phyloP scores from a whole-genome alignment of 2,329 filamentous ascomycete species.

The Diplodia seriata region DNA sequence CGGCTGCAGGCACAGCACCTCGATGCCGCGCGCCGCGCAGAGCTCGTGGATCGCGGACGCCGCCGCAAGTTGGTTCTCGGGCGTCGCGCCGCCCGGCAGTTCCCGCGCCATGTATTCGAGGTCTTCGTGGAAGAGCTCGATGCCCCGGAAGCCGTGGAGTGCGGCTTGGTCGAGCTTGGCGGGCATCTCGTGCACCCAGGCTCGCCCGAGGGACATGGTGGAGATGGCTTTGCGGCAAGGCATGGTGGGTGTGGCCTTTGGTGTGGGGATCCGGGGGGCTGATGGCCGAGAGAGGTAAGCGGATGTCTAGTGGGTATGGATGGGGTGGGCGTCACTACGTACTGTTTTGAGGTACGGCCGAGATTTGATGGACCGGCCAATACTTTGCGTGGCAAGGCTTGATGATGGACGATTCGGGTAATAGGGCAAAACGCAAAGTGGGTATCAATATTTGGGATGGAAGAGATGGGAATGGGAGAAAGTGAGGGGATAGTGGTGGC shows the following conservation, averaged over 20 bases:
- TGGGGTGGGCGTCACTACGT: neutral
- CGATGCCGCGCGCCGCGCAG: slow-evolving; percentile 62
- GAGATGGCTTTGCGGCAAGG: slow-evolving; percentile 71
- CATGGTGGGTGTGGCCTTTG: slow-evolving; percentile 46
- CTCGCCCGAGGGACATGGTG: slow-evolving; percentile 78
- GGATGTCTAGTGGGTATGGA: neutral
- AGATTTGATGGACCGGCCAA: neutral
- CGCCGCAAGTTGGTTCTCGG: slow-evolving; percentile 61
- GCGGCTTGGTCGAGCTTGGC: slow-evolving; percentile 73
- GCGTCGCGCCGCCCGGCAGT: slow-evolving; percentile 51
- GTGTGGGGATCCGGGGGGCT: slow-evolving; percentile 27
- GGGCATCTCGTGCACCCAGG: slow-evolving; percentile 71
- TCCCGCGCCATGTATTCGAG: slow-evolving; percentile 66
- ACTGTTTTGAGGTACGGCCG: neutral
- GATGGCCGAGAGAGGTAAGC: neutral
- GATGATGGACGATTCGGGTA: neutral
- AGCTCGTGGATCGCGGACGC: slow-evolving; percentile 64
- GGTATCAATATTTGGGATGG: neutral
- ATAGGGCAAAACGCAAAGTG: neutral
- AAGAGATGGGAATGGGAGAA: neutral
- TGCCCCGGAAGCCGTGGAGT: slow-evolving; percentile 68
- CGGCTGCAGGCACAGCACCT: slow-evolving; percentile 74
- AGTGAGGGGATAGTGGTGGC: neutral
- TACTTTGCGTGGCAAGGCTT: neutral
- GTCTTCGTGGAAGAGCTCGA: slow-evolving; percentile 83